Percentiles rank a stretch among this genome's conserved stretches.
Conservation (phyloP, 164 flowering plant genomes). For the Chimonanthus salicifolius region DNA sequence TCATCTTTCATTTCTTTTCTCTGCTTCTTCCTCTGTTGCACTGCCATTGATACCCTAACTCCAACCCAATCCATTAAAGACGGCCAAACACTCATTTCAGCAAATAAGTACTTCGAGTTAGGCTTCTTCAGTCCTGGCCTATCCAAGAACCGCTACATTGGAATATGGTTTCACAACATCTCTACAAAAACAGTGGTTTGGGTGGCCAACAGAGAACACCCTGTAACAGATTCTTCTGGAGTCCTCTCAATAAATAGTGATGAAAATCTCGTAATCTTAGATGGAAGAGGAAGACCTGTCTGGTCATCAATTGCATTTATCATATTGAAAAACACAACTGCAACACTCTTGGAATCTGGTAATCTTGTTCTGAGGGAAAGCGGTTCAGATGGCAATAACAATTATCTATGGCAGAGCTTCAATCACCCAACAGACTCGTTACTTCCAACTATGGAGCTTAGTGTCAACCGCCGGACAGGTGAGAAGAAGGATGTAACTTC, state of each 20-base stretch:
- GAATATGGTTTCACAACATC: conserved; percentile 4
- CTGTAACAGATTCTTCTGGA: background rate
- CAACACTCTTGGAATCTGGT: background rate
- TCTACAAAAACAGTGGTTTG: background rate
- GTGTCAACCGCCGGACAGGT: background rate
- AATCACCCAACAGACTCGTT: background rate
- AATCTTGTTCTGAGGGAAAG: background rate
- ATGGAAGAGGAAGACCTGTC: conserved; percentile 3
- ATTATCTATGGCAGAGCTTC: conserved; percentile 5
- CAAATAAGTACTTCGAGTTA: background rate
- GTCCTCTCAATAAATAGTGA: background rate
- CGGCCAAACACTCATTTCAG: background rate
- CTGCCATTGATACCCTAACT: background rate
- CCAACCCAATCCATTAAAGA: conserved; percentile 2
- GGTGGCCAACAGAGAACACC: conserved; percentile 8
- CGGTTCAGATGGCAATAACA: background rate
- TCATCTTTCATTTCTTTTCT: background rate
- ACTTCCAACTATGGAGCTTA: background rate
- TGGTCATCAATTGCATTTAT: background rate
- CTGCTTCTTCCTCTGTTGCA: background rate
- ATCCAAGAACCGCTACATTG: background rate
- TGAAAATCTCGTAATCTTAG: conserved; percentile 3
- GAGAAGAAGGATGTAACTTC: background rate
- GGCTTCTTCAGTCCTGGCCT: conserved; percentile 9
- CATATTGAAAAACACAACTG: background rate